Percentiles rank a stretch among this genome's conserved stretches.
These are phyloP conservation scores for Sporothrix luriei DNA, from an alignment of 2,329 filamentous ascomycete species.

Conservation along the genomic window DNA sequence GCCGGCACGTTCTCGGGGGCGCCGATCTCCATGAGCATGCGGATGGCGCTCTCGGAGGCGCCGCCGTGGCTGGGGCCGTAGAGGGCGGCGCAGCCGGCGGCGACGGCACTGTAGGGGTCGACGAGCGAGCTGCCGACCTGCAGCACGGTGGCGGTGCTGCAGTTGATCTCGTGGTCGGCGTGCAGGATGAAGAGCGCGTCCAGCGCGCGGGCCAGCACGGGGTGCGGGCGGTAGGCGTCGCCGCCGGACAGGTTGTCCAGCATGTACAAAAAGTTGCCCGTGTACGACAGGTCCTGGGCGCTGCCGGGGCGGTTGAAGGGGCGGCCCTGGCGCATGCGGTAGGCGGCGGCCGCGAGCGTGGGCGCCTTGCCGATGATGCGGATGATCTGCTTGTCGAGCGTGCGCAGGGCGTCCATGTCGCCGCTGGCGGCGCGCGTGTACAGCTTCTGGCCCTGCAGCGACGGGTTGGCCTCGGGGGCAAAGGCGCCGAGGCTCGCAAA, in stretches of 20 bases:
- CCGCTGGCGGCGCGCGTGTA: constrained; percentile 52
- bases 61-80: constrained; percentile 62
- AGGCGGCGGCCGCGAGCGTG: constrained; percentile 54
- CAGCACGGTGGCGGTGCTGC: constrained; percentile 58
- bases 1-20: constrained; percentile 54
- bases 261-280: constrained; percentile 59
- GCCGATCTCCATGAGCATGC: constrained; percentile 56
- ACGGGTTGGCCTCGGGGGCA: constrained; percentile 54
- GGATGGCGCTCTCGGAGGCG: constrained; percentile 60
- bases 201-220: constrained; percentile 54
- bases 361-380: constrained; percentile 56
- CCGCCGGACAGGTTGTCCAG: constrained; percentile 54
- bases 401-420: constrained; percentile 46
- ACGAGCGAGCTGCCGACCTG: constrained; percentile 60
- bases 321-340: constrained; percentile 56
- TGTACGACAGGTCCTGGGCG: constrained; percentile 52
- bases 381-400: constrained; percentile 57
- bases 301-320: constrained; percentile 51
- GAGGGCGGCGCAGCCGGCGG: constrained; percentile 55
- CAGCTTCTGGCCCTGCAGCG: constrained; percentile 53
- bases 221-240: constrained; percentile 52
- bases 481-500: constrained; percentile 56
- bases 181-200: constrained; percentile 59
- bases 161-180: constrained; percentile 62
- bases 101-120: constrained; percentile 58